Conservation (phyloP, 2,329 filamentous ascomycete genomes). For the Neofusicoccum kwambonambiense region DNA sequence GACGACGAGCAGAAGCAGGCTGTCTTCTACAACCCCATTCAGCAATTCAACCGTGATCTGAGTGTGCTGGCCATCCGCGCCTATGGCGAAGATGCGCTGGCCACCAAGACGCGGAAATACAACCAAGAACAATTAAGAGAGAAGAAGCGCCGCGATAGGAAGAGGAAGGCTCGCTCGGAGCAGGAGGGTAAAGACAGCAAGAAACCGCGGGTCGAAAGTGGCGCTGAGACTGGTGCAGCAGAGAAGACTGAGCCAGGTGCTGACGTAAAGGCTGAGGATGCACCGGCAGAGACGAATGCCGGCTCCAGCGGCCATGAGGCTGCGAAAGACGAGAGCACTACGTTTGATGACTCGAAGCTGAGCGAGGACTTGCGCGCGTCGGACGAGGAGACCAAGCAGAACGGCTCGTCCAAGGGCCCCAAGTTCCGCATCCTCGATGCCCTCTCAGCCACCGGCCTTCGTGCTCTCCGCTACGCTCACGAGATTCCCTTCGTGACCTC, state of each 20-base stretch:
- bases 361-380: constrained; percentile 1
- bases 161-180: constrained; percentile 3
- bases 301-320: not conserved
- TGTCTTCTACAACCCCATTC: constrained; percentile 98
- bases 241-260: not conserved
- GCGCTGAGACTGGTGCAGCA: constrained; percentile 8
- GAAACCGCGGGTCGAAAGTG: constrained; percentile 22
- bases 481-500: constrained; percentile 83
- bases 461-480: constrained; percentile 85
- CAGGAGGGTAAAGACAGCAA: constrained; percentile 24
- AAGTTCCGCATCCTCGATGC: constrained; percentile 87
- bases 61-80: constrained; percentile 90
- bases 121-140: constrained; percentile 24
- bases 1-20: constrained; percentile 61
- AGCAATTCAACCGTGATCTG: constrained; percentile 96
- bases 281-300: not conserved
- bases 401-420: constrained; percentile 22
- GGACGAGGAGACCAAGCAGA: constrained; percentile 16
- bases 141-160: constrained; percentile 37
- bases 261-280: not conserved
- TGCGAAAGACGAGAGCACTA: constrained; percentile 25
- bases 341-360: constrained; percentile 10
- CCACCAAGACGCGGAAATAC: constrained; percentile 47
- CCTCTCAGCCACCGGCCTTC: constrained; percentile 86
- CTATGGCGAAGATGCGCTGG: constrained; percentile 68